These are phyloP conservation scores for Brassica juncea DNA, from an alignment of 345 rosid genomes.

Conservation along the genomic window DNA sequence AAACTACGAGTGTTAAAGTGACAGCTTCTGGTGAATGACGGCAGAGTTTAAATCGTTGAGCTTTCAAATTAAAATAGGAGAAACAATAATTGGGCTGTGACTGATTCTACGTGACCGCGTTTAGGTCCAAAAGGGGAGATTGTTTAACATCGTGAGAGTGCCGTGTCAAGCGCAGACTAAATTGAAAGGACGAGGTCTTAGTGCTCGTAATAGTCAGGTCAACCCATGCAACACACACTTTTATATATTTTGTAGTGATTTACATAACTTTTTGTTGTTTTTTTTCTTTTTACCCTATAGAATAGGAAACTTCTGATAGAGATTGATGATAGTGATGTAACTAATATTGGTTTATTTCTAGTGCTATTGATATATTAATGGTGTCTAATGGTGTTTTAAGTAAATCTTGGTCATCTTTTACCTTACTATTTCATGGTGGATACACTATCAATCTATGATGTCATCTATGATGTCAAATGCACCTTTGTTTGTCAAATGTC, in stretches of 20 bases:
- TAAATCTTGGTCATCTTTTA: not conserved
- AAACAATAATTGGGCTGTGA: constrained; percentile 27
- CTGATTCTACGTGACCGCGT: constrained; percentile 29
- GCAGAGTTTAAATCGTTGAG: constrained; percentile 9
- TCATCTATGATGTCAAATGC: not conserved
- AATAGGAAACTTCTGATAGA: not conserved
- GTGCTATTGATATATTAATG: not conserved
- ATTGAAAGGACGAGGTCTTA: constrained; percentile 32
- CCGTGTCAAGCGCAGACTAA: constrained; percentile 41
- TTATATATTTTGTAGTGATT: not conserved
- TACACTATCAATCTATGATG: not conserved
- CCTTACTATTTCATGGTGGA: not conserved
- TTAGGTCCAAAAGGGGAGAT: not conserved
- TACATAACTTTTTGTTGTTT: not conserved
- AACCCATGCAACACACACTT: constrained; percentile 23
- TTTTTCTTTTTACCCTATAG: not conserved
- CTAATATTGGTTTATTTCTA: not conserved
- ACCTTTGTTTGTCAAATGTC: not conserved
- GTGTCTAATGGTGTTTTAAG: not conserved
- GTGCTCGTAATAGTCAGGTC: constrained; percentile 24
- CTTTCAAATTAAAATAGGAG: not conserved
- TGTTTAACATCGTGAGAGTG: constrained; percentile 8
- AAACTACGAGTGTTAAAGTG: constrained; percentile 26
- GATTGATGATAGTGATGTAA: constrained; percentile 23
- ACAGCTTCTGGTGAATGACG: constrained; percentile 21